A percentile compares a stretch with the other conserved stretches of the same genome.
Conservation (phyloP, 176 grass and related monocot genomes). For the Bromus sterilis region DNA sequence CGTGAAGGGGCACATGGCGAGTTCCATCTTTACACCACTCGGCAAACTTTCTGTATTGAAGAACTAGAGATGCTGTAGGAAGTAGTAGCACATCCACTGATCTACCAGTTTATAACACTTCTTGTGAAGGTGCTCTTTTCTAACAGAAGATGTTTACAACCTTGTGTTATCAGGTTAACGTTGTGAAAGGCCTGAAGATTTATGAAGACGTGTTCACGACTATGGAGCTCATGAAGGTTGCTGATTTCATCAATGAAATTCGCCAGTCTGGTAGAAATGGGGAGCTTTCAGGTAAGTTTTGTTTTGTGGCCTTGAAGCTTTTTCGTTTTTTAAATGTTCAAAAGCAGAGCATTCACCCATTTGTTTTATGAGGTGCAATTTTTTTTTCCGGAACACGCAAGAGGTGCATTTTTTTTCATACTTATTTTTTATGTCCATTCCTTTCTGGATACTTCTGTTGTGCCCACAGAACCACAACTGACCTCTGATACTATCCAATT, state of each 20-base stretch:
- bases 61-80: slow-evolving; percentile 70
- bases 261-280: slow-evolving; percentile 86
- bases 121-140: background rate
- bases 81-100: slow-evolving; percentile 43
- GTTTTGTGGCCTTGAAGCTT: background rate
- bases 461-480: background rate
- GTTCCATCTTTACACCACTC: slow-evolving; percentile 66
- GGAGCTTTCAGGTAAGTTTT: slow-evolving; percentile 85
- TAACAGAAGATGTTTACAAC: slow-evolving; percentile 21
- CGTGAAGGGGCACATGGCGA: slow-evolving; percentile 96
- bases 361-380: background rate
- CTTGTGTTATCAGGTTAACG: slow-evolving; percentile 73
- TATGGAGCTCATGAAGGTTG: slow-evolving; percentile 72
- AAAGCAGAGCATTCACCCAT: background rate
- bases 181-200: slow-evolving; percentile 93
- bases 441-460: background rate
- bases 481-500: background rate
- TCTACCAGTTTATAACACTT: background rate
- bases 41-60: slow-evolving; percentile 55
- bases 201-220: slow-evolving; percentile 89
- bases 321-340: background rate
- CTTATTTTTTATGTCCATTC: background rate
- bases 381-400: too few species aligned
- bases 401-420: background rate
- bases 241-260: slow-evolving; percentile 79